Conservation (phyloP, 208 protist genomes). For the Herpetomonas samuelpessoai region DNA sequence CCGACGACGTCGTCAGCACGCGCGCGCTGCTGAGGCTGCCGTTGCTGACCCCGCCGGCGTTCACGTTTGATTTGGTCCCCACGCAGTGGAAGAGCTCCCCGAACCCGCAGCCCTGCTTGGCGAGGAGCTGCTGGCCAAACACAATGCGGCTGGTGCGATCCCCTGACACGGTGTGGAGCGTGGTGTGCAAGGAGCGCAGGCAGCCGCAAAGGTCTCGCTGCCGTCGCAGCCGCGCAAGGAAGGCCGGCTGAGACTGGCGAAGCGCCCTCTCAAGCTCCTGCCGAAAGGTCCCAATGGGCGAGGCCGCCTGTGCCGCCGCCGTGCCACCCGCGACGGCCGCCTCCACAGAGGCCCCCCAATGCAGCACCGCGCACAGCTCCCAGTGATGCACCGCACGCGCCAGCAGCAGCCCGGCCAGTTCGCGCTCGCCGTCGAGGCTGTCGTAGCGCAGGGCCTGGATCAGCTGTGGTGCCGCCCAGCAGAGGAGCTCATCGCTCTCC, state of each 20-base stretch:
- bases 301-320: neutral
- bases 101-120: slow-evolving; percentile 51
- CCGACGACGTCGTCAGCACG: no score
- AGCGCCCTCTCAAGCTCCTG: slow-evolving; percentile 31
- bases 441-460: slow-evolving; percentile 86
- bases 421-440: slow-evolving; percentile 21
- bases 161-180: slow-evolving; percentile 23
- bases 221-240: slow-evolving; percentile 41
- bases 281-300: slow-evolving; percentile 20
- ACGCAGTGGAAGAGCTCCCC: slow-evolving; percentile 35
- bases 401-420: slow-evolving; percentile 58
- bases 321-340: slow-evolving; percentile 21
- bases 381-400: slow-evolving; percentile 50
- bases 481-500: slow-evolving; percentile 43
- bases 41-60: neutral
- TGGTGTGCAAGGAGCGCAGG: slow-evolving; percentile 32
- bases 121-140: slow-evolving; percentile 26
- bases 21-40: neutral
- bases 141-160: slow-evolving; percentile 8
- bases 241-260: slow-evolving; percentile 28
- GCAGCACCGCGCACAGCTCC: slow-evolving; percentile 78
- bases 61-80: neutral
- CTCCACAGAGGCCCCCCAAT: slow-evolving; percentile 69
- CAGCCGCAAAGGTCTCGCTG: slow-evolving; percentile 45
- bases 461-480: slow-evolving; percentile 55